Conservation (phyloP, 106 monocot genomes). For the Dioscorea alata region DNA sequence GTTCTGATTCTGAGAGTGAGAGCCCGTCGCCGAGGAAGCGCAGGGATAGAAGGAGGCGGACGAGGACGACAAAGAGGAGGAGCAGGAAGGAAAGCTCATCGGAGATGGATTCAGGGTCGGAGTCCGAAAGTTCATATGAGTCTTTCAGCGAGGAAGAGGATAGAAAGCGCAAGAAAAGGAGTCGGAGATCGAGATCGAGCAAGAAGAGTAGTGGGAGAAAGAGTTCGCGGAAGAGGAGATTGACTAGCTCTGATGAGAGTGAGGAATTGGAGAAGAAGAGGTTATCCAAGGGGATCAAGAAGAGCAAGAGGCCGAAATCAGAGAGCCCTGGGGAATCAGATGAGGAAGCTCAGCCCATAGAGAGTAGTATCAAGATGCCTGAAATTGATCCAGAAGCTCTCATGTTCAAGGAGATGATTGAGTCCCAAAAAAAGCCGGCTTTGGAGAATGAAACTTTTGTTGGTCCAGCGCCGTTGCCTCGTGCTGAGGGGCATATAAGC, state of each 20-base stretch:
- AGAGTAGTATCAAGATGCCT: conserved; percentile 13
- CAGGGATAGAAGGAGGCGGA: neutral
- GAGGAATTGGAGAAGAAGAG: conserved; percentile 24
- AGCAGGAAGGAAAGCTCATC: conserved; percentile 14
- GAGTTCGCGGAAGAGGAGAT: conserved; percentile 6
- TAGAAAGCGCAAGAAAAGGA: conserved; percentile 3
- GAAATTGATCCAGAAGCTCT: conserved; percentile 62
- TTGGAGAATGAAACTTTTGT: conserved; percentile 61
- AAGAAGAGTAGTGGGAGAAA: conserved; percentile 3
- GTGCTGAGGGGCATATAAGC: conserved; percentile 91
- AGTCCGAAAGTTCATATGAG: conserved; percentile 24
- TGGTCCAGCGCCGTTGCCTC: conserved; percentile 83
- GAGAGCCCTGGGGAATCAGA: conserved; percentile 28
- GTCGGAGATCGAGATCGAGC: conserved; percentile 1
- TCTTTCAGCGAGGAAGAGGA: conserved; percentile 16
- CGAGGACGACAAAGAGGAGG: conserved; percentile 2
- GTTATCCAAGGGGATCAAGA: conserved; percentile 27
- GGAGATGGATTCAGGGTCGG: conserved; percentile 22
- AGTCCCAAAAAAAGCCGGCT: conserved; percentile 70
- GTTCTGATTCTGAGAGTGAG: conserved; percentile 27
- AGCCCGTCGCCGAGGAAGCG: conserved; percentile 5
- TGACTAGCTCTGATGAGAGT: conserved; percentile 21
- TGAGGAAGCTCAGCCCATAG: conserved; percentile 6
- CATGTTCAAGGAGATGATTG: conserved; percentile 72
- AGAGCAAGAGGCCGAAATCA: conserved; percentile 18